These are phyloP conservation scores for Senecio squalidus DNA, from an alignment of 140 eudicot genomes.

Conservation along the genomic window DNA sequence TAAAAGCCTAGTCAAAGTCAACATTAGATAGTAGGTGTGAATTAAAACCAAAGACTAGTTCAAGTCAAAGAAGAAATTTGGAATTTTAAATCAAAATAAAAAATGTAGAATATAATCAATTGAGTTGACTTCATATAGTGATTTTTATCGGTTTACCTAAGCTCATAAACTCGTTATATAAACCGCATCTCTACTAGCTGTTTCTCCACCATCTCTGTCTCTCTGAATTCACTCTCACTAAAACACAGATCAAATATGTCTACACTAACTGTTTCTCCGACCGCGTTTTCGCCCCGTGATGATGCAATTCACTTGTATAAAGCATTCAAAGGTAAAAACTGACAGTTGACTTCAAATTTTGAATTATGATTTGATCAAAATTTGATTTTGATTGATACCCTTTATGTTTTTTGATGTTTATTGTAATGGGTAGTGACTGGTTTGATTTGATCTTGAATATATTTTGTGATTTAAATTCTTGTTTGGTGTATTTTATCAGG, in stretches of 20 bases:
- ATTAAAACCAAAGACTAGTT: no score
- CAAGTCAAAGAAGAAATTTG: no score
- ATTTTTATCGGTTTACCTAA: no score
- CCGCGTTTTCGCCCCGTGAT: constrained; percentile 22
- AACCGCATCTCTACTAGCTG: no score
- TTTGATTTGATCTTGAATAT: background rate
- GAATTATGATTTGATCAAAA: constrained; percentile 6
- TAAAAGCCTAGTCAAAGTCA: no score
- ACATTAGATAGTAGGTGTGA: no score
- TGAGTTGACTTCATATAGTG: no score
- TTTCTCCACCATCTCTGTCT: background rate
- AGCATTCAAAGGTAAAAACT: constrained; percentile 34
- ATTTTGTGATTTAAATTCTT: background rate
- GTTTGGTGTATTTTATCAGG: constrained; percentile 30
- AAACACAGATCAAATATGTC: constrained; percentile 16
- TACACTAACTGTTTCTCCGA: constrained; percentile 32
- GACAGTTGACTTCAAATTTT: no score
- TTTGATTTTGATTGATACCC: constrained; percentile 10
- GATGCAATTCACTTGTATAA: constrained; percentile 30
- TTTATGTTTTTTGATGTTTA: background rate
- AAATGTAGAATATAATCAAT: no score
- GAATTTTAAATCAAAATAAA: no score
- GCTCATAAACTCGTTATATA: no score
- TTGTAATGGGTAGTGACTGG: background rate
- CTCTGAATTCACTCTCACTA: constrained; percentile 6